Conservation (phyloP, 768 basidiomycete genomes). For the Tulasnella sp. region DNA sequence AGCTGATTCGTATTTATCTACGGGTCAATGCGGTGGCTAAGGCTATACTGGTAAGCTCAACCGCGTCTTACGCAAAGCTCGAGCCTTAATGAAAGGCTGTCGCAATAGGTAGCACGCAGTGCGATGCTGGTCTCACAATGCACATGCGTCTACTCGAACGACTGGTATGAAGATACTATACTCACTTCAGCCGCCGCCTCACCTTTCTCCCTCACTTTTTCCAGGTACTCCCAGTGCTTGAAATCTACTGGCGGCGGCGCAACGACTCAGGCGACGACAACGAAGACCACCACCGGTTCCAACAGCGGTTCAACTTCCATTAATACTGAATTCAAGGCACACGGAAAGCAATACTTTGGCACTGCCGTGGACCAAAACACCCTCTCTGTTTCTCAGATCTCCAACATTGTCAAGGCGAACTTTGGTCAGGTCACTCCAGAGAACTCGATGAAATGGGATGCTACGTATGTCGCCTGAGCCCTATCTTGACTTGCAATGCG, state of each 20-base stretch:
- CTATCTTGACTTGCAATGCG: background rate
- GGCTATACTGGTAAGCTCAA: too few species aligned
- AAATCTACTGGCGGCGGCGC: background rate
- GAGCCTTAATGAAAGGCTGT: too few species aligned
- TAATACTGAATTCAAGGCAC: background rate
- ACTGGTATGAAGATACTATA: background rate
- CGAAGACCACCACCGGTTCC: background rate
- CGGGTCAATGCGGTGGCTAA: too few species aligned
- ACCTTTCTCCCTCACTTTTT: background rate
- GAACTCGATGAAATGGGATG: slow-evolving; percentile 25
- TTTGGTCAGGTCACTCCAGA: slow-evolving; percentile 30
- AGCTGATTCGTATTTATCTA: too few species aligned
- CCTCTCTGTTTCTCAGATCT: slow-evolving; percentile 12
- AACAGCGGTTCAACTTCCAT: background rate
- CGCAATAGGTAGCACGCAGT: too few species aligned
- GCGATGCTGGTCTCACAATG: background rate
- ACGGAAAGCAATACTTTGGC: slow-evolving; percentile 13
- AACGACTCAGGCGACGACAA: background rate
- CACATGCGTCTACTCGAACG: background rate
- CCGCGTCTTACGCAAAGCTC: too few species aligned
- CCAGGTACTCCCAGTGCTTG: background rate
- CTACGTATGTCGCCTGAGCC: background rate
- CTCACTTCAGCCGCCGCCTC: background rate
- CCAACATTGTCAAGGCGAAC: slow-evolving; percentile 24
- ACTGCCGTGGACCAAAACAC: background rate